Evolutionary conservation across 441 rosid genomes (phyloP).

Genomic region (Pelargonium australe): DNA sequence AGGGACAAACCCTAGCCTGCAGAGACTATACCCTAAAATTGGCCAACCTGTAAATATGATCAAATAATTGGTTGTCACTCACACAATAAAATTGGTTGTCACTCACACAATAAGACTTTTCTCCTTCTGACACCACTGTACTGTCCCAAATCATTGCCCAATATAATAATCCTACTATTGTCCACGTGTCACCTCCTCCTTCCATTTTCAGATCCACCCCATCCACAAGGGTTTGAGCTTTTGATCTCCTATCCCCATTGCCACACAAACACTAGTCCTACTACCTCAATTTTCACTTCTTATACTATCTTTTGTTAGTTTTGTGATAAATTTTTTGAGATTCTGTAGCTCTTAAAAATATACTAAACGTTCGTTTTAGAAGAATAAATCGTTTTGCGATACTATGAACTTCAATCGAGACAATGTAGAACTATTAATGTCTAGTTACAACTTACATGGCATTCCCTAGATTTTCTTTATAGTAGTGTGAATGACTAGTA

Average conservation of each 20-base stretch:
- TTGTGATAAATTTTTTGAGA: no score
- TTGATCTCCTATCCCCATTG: conserved; percentile 9
- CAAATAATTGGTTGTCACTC: neutral
- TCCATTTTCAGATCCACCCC: conserved; percentile 10
- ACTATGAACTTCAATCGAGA: no score
- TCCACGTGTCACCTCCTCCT: conserved; percentile 11
- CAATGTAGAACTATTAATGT: no score
- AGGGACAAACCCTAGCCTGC: conserved; percentile 4
- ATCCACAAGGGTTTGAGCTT: conserved; percentile 7
- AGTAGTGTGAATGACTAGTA: no score
- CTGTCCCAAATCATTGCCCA: conserved; percentile 8
- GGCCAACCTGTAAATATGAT: conserved; percentile 8
- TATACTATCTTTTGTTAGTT: no score
- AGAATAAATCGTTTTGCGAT: no score
- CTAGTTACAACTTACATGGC: no score
- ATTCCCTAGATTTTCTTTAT: no score
- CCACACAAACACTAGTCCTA: neutral
- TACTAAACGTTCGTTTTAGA: no score
- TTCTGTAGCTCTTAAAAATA: no score
- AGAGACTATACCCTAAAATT: neutral
- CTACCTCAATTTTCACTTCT: no score
- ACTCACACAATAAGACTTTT: neutral
- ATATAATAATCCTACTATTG: conserved; percentile 5
- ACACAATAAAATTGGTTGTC: neutral
- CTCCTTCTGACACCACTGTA: neutral